Percentiles rank a stretch among this genome's conserved stretches.
These are phyloP conservation scores for Sutorius australiensis DNA, from an alignment of 768 basidiomycete genomes.

Conservation along the genomic window DNA sequence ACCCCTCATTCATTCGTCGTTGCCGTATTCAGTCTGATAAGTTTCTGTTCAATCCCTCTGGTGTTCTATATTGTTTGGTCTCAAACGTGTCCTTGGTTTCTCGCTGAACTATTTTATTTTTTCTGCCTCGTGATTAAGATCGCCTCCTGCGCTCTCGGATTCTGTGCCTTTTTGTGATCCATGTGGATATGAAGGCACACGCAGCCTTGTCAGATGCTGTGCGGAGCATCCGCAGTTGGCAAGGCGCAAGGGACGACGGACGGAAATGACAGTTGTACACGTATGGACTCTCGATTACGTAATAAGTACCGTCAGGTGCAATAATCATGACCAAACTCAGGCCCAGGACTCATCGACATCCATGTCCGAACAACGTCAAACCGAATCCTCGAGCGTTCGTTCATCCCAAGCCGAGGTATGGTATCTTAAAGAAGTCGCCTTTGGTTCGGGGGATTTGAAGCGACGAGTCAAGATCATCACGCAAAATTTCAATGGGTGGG, in stretches of 20 bases:
- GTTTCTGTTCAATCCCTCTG: background rate
- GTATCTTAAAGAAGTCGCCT: constrained; percentile 69
- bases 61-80: background rate
- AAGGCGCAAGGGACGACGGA: background rate
- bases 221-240: background rate
- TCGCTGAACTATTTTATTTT: no score
- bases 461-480: constrained; percentile 62
- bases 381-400: constrained; percentile 14
- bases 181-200: background rate
- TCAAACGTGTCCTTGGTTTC: background rate
- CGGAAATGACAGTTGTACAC: background rate
- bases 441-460: constrained; percentile 33
- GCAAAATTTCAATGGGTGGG: constrained; percentile 81
- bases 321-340: background rate
- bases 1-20: background rate
- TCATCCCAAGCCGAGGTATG: constrained; percentile 54
- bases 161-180: background rate
- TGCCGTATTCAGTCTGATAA: background rate
- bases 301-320: background rate
- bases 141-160: background rate
- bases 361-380: constrained; percentile 18
- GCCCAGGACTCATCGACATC: no score
- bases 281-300: background rate
- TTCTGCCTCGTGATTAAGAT: background rate
- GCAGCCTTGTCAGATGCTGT: background rate